These are phyloP conservation scores for Cinnamomum chago DNA, from an alignment of 164 flowering plant genomes.

Conservation along the genomic window DNA sequence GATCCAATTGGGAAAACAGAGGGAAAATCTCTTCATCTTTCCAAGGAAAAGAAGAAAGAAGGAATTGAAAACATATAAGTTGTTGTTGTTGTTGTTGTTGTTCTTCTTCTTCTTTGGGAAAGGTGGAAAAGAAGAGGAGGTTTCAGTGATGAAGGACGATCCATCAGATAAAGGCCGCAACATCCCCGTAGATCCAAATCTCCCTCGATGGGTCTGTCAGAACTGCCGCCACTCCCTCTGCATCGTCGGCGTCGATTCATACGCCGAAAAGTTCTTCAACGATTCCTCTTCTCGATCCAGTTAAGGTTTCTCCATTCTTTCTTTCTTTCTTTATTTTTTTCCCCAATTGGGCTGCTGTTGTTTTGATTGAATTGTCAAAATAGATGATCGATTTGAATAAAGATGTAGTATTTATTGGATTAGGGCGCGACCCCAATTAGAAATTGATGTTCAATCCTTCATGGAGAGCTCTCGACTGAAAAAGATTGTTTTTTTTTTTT, in stretches of 20 bases:
- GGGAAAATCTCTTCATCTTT: too few relatives aligned
- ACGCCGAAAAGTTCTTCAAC: slow-evolving; percentile 71
- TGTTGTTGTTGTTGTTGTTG: too few relatives aligned
- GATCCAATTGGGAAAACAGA: too few relatives aligned
- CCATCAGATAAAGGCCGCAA: slow-evolving; percentile 38
- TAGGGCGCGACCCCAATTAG: too few relatives aligned
- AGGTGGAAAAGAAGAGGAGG: not conserved
- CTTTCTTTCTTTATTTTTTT: not conserved
- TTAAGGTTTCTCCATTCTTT: slow-evolving; percentile 18
- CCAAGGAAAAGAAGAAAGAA: too few relatives aligned
- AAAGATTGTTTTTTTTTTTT: not conserved
- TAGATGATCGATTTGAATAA: not conserved
- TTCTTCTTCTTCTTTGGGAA: not conserved
- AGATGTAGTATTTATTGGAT: too few relatives aligned
- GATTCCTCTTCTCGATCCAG: slow-evolving; percentile 59
- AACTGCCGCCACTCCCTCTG: slow-evolving; percentile 74
- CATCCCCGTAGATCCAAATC: slow-evolving; percentile 69
- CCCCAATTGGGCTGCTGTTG: not conserved
- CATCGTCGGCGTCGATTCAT: slow-evolving; percentile 83
- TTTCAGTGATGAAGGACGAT: slow-evolving; percentile 26
- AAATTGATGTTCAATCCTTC: too few relatives aligned
- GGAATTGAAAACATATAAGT: too few relatives aligned
- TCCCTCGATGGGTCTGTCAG: slow-evolving; percentile 87
- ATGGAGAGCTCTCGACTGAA: not conserved
- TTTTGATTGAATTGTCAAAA: not conserved